Percentiles rank a stretch among this genome's conserved stretches.
Conservation (phyloP, 2,329 filamentous ascomycete species). For the Fusarium sp. region DNA sequence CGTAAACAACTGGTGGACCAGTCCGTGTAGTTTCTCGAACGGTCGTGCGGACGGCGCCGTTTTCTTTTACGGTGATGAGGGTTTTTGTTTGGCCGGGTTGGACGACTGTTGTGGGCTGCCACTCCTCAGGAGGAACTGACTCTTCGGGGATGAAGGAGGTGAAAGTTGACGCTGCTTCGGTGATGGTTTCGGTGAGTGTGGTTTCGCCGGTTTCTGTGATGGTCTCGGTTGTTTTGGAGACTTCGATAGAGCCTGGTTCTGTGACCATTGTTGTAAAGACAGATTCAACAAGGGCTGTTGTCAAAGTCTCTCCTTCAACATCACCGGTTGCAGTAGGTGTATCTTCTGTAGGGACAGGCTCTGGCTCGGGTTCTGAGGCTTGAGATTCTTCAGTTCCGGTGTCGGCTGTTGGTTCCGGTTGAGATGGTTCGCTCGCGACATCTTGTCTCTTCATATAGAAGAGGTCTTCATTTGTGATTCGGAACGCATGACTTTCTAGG, state of each 20-base stretch:
- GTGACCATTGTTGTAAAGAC: conserved; percentile 24
- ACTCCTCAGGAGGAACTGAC: neutral
- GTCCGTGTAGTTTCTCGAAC: conserved; percentile 5
- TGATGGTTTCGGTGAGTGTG: neutral
- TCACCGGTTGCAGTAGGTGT: neutral
- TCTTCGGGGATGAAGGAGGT: neutral
- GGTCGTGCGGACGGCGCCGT: conserved; percentile 8
- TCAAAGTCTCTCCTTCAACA: conserved; percentile 2
- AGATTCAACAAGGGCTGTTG: conserved; percentile 22
- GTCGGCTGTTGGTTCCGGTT: neutral
- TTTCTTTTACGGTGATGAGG: neutral
- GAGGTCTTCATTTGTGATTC: neutral
- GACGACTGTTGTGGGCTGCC: neutral
- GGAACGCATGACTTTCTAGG: conserved; percentile 11
- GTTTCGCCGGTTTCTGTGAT: conserved; percentile 7
- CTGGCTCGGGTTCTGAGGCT: neutral
- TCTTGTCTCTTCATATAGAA: conserved; percentile 23
- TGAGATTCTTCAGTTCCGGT: neutral
- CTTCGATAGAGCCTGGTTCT: neutral
- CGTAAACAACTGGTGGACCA: conserved; percentile 22
- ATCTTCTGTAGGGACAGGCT: neutral
- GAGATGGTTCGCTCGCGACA: neutral
- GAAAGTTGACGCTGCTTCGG: neutral
- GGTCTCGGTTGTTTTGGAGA: neutral
- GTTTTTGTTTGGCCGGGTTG: conserved; percentile 3